A percentile compares a stretch with the other conserved stretches of the same genome.
phyloP scores from a whole-genome alignment of 495 filamentous ascomycete genomes.

The Filosporella fistucella region DNA sequence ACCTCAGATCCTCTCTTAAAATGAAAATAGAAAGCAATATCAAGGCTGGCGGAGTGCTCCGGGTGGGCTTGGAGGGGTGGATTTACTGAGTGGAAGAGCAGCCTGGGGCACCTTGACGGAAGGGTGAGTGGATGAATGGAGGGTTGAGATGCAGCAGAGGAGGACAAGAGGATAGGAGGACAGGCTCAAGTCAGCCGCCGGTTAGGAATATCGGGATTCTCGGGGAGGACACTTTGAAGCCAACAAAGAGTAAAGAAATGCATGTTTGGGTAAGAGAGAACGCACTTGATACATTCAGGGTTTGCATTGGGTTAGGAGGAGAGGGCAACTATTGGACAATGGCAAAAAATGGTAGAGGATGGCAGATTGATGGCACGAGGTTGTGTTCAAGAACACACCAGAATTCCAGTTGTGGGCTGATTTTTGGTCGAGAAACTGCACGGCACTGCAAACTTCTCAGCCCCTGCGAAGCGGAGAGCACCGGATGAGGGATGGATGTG shows the following conservation, averaged over 20 bases:
- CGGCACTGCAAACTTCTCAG: background rate
- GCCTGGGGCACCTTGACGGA: no score
- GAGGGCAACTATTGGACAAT: background rate
- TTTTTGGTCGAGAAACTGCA: background rate
- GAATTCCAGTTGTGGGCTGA: slow-evolving; percentile 4
- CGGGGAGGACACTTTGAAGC: no score
- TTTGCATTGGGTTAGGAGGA: background rate
- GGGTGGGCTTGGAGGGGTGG: no score
- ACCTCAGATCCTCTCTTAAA: no score
- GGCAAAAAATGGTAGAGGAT: no score
- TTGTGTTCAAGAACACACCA: background rate
- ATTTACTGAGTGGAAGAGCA: no score
- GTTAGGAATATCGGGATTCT: background rate
- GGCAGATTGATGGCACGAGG: background rate
- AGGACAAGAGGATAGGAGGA: background rate
- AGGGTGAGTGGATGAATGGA: background rate
- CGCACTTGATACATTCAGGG: slow-evolving; percentile 1
- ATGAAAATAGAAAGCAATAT: no score
- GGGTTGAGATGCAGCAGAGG: background rate
- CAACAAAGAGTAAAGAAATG: no score
- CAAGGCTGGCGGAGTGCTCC: no score
- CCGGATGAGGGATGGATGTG: no score
- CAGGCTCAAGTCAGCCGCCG: background rate
- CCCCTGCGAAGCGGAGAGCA: no score
- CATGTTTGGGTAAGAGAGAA: background rate